phyloP scores from a whole-genome alignment of 306 rosid genomes.

The Cucumis melo region DNA sequence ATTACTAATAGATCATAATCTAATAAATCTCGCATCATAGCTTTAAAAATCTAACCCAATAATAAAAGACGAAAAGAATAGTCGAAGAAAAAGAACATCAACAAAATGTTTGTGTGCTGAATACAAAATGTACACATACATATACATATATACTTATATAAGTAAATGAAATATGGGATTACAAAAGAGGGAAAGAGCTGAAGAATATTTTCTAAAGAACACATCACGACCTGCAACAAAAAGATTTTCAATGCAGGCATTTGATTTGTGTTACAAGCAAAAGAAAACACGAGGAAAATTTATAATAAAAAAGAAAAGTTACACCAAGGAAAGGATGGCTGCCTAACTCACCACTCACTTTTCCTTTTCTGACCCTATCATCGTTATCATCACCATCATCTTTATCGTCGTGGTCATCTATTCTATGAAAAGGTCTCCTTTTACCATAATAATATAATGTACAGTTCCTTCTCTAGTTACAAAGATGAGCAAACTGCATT shows the following conservation, averaged over 20 bases:
- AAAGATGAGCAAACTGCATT: slow-evolving; percentile 1
- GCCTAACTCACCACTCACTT: slow-evolving; percentile 36
- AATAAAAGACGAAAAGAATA: too few relatives aligned
- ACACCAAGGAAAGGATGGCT: slow-evolving; percentile 46
- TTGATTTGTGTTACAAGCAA: not conserved
- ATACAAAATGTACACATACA: not conserved
- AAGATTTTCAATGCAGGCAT: not conserved
- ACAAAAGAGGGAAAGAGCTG: slow-evolving; percentile 9
- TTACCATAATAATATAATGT: slow-evolving; percentile 14
- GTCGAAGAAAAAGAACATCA: too few relatives aligned
- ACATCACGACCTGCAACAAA: not conserved
- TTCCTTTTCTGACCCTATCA: slow-evolving; percentile 20
- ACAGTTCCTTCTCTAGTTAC: slow-evolving; percentile 19
- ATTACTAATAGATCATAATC: too few relatives aligned
- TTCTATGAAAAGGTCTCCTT: slow-evolving; percentile 4
- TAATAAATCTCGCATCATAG: too few relatives aligned
- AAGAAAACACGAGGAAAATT: not conserved
- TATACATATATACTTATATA: not conserved
- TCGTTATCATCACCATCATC: too few relatives aligned
- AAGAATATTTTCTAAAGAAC: slow-evolving; percentile 1
- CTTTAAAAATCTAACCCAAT: too few relatives aligned
- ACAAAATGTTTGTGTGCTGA: not conserved
- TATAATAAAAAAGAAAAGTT: not conserved
- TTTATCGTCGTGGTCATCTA: slow-evolving; percentile 2
- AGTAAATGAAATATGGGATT: not conserved